phyloP scores from a whole-genome alignment of 2,329 filamentous ascomycete genomes.

The Venturia carpophila region DNA sequence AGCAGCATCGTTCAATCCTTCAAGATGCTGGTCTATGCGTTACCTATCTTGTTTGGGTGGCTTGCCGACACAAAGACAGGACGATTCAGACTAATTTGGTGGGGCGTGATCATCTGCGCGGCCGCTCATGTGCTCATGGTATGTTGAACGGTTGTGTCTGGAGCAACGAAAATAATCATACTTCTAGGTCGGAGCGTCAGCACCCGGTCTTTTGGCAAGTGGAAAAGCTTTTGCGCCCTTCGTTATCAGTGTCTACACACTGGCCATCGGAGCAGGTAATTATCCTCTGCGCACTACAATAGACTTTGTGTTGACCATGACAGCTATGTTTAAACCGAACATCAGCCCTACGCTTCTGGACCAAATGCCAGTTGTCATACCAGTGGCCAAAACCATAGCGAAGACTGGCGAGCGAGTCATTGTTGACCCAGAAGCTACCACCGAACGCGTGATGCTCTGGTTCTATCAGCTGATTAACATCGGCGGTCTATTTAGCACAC shows the following conservation, averaged over 20 bases:
- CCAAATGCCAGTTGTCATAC: constrained; percentile 36
- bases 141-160: background rate
- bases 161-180: background rate
- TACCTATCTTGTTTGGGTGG: constrained; percentile 45
- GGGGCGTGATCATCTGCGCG: constrained; percentile 30
- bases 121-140: constrained; percentile 29
- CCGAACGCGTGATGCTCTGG: constrained; percentile 31
- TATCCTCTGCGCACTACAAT: background rate
- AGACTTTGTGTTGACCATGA: constrained; percentile 26
- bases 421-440: constrained; percentile 40
- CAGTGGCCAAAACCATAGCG: constrained; percentile 37
- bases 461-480: constrained; percentile 30
- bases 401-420: constrained; percentile 39
- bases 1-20: constrained; percentile 29
- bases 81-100: constrained; percentile 33
- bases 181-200: constrained; percentile 19
- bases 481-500: constrained; percentile 31
- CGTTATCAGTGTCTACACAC: constrained; percentile 13
- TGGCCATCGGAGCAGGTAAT: constrained; percentile 16
- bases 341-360: constrained; percentile 39
- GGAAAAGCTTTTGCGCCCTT: constrained; percentile 14
- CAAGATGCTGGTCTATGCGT: constrained; percentile 49
- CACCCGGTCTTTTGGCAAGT: constrained; percentile 20
- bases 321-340: constrained; percentile 35
- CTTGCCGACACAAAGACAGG: constrained; percentile 39